Percentiles rank a stretch among this genome's conserved stretches.
Conservation (phyloP, 352 stramenopile genomes). For the Phytophthora vignae region DNA sequence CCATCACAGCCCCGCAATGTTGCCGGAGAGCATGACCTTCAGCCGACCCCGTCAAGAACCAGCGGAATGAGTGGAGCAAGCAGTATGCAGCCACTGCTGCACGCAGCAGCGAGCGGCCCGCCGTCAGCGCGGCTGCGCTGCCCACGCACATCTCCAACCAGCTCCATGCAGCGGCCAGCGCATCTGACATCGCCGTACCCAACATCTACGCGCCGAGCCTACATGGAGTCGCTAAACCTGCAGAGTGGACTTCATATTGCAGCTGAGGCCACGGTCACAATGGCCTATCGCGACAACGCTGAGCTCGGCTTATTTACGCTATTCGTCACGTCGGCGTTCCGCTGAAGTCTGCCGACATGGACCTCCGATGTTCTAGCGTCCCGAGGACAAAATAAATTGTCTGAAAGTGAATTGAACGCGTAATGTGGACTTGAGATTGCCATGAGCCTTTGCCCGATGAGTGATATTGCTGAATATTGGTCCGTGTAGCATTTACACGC, state of each 20-base stretch:
- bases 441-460: not conserved
- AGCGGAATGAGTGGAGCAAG: not conserved
- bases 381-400: not conserved
- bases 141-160: not conserved
- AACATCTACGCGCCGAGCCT: not conserved
- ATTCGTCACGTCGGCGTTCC: not conserved
- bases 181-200: not conserved
- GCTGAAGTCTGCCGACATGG: not conserved
- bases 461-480: not conserved
- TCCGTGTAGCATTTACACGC: not conserved
- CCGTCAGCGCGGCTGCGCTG: not conserved
- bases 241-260: not conserved
- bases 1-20: not conserved
- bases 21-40: not conserved
- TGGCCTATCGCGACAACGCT: slow-evolving; percentile 1
- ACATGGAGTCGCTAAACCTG: not conserved
- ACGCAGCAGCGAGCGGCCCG: not conserved
- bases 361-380: slow-evolving; percentile 1
- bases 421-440: not conserved
- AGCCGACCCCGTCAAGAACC: not conserved
- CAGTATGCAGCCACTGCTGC: not conserved
- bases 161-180: not conserved
- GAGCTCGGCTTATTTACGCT: not conserved
- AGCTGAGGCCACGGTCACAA: not conserved
- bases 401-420: not conserved